These are phyloP conservation scores for Sphagnum tenellum DNA, from an alignment of 225 moss, liverwort and hornwort genomes.

Conservation along the genomic window DNA sequence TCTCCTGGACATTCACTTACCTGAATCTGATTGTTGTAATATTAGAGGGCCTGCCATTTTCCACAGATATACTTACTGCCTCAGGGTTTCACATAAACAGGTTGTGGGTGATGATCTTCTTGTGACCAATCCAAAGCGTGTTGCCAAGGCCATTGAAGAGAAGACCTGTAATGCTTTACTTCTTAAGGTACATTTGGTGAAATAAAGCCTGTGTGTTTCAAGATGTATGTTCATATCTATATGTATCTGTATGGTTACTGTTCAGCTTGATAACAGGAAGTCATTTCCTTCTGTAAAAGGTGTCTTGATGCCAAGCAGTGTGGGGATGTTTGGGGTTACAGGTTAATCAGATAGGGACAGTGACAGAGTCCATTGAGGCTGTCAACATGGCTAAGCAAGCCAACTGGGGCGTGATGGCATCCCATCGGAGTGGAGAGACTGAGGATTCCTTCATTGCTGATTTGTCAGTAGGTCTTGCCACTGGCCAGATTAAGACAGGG, in stretches of 20 bases:
- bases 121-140: constrained; percentile 95
- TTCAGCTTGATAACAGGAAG: too few relatives aligned
- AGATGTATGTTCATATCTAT: too few relatives aligned
- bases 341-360: constrained; percentile 92
- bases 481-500: constrained; percentile 96
- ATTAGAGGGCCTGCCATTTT: too few relatives aligned
- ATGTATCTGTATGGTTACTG: too few relatives aligned
- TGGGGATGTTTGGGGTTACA: constrained; percentile 12
- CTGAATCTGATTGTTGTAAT: too few relatives aligned
- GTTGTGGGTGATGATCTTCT: constrained; percentile 93
- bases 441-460: constrained; percentile 96
- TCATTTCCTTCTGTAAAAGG: too few relatives aligned
- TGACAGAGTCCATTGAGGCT: constrained; percentile 92
- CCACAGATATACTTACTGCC: too few relatives aligned
- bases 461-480: constrained; percentile 85
- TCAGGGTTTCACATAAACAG: constrained; percentile 13
- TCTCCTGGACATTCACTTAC: too few relatives aligned
- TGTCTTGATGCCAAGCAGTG: background rate
- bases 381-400: constrained; percentile 92
- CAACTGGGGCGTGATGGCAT: constrained; percentile 95
- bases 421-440: constrained; percentile 94
- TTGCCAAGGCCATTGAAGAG: constrained; percentile 85
- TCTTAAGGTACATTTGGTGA: constrained; percentile 50
- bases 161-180: constrained; percentile 90
- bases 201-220: too few relatives aligned